These are phyloP conservation scores for Areca catechu DNA, from an alignment of 176 grass and related monocot genomes.

Conservation along the genomic window DNA sequence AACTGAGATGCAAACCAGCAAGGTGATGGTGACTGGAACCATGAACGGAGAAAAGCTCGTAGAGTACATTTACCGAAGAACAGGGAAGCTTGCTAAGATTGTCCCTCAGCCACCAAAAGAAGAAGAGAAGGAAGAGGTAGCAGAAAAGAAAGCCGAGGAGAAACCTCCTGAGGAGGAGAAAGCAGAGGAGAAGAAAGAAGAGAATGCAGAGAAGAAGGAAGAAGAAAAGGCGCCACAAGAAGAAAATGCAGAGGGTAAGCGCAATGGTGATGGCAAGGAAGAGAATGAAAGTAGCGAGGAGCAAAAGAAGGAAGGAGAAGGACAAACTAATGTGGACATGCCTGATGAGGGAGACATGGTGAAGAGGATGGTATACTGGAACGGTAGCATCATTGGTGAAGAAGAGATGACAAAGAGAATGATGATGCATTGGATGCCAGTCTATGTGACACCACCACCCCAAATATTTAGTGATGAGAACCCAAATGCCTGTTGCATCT, in stretches of 20 bases:
- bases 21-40: slow-evolving; percentile 51
- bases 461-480: slow-evolving; percentile 89
- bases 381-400: slow-evolving; percentile 14
- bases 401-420: slow-evolving; percentile 48
- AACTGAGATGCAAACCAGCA: slow-evolving; percentile 32
- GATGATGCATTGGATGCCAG: slow-evolving; percentile 29
- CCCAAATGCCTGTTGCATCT: slow-evolving; percentile 72
- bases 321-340: slow-evolving; percentile 20
- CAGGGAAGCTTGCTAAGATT: slow-evolving; percentile 52
- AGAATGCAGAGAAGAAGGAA: slow-evolving; percentile 24
- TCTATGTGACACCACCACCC: slow-evolving; percentile 40
- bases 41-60: slow-evolving; percentile 32
- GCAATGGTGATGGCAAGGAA: slow-evolving; percentile 11
- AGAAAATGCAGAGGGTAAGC: background rate
- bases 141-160: slow-evolving; percentile 19
- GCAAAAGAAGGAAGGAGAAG: slow-evolving; percentile 20
- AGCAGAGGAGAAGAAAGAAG: slow-evolving; percentile 4
- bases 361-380: slow-evolving; percentile 54
- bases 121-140: slow-evolving; percentile 33
- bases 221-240: slow-evolving; percentile 23
- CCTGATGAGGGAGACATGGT: slow-evolving; percentile 41
- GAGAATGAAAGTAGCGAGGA: slow-evolving; percentile 18
- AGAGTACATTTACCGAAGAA: slow-evolving; percentile 61
- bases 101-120: slow-evolving; percentile 30
- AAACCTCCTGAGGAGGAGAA: slow-evolving; percentile 21